These are phyloP conservation scores for Cercospora sp. DNA, from an alignment of 2,329 filamentous ascomycete genomes.

Conservation along the genomic window DNA sequence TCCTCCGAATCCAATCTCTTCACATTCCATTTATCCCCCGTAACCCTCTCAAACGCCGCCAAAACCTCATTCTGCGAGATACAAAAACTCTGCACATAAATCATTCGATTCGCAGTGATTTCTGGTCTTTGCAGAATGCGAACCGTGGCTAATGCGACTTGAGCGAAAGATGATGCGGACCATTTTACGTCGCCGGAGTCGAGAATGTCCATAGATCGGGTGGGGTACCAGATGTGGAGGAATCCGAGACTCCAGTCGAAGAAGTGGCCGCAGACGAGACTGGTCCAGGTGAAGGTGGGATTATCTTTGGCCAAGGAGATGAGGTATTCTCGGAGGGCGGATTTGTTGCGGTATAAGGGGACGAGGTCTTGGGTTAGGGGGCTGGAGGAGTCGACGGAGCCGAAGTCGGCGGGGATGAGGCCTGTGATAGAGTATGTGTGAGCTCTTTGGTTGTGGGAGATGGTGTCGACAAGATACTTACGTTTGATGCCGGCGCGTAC, in stretches of 20 bases:
- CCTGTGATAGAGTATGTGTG: constrained; percentile 5
- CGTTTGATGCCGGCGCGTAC: constrained; percentile 60
- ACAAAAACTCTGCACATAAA: constrained; percentile 59
- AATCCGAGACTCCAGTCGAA: constrained; percentile 63
- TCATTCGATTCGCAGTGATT: constrained; percentile 58
- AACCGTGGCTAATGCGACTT: constrained; percentile 55
- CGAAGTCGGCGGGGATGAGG: constrained; percentile 64
- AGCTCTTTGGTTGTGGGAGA: neutral
- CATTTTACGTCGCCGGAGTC: constrained; percentile 58
- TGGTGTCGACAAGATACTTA: neutral
- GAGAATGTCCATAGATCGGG: constrained; percentile 55
- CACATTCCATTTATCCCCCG: constrained; percentile 54
- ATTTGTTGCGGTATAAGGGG: constrained; percentile 56
- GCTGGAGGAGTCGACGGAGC: constrained; percentile 43
- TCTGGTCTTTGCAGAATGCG: constrained; percentile 52
- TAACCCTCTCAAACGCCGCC: constrained; percentile 53
- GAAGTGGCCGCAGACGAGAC: constrained; percentile 58
- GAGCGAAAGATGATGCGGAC: constrained; percentile 53
- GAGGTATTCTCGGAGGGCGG: constrained; percentile 53
- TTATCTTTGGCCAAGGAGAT: constrained; percentile 41
- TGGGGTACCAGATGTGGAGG: constrained; percentile 53
- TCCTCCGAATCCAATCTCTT: constrained; percentile 41
- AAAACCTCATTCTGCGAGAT: constrained; percentile 61
- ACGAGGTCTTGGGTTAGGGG: constrained; percentile 44
- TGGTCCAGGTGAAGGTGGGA: constrained; percentile 59